These are phyloP conservation scores for Prunus campanulata DNA, from an alignment of 306 rosid genomes.

Conservation along the genomic window DNA sequence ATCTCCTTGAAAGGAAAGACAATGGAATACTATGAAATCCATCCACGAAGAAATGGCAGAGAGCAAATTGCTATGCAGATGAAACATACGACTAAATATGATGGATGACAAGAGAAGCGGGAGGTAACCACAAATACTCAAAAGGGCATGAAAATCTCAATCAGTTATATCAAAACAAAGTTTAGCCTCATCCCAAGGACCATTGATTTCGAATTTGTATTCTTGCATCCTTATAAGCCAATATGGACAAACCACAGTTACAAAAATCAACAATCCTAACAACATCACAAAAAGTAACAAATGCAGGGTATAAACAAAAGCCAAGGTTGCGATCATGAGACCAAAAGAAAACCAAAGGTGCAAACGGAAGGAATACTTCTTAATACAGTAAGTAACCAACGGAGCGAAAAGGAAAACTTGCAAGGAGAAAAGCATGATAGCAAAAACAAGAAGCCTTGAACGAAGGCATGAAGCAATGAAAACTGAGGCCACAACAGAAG, in stretches of 20 bases:
- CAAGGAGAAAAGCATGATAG: constrained; percentile 79
- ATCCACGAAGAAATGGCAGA: neutral
- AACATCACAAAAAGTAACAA: constrained; percentile 57
- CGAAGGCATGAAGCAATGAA: constrained; percentile 85
- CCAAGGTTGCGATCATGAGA: constrained; percentile 54
- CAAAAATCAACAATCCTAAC: constrained; percentile 67
- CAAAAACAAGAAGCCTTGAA: constrained; percentile 77
- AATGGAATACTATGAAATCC: neutral
- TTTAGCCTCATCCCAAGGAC: constrained; percentile 98
- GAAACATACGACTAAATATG: neutral
- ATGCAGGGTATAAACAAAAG: constrained; percentile 61
- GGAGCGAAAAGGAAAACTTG: constrained; percentile 93
- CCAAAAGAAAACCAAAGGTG: constrained; percentile 70
- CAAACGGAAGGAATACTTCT: constrained; percentile 63
- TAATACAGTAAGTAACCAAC: constrained; percentile 67
- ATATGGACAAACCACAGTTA: constrained; percentile 75
- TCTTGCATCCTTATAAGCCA: constrained; percentile 89
- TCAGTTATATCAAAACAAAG: constrained; percentile 89
- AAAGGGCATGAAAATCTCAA: constrained; percentile 23
- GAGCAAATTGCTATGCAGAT: neutral
- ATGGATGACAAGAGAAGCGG: neutral
- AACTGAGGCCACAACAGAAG: constrained; percentile 86
- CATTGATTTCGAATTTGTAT: constrained; percentile 88
- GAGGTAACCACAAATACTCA: neutral
- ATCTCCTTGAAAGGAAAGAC: neutral